phyloP scores from a whole-genome alignment of 306 rosid genomes.

The Vigna radiata region DNA sequence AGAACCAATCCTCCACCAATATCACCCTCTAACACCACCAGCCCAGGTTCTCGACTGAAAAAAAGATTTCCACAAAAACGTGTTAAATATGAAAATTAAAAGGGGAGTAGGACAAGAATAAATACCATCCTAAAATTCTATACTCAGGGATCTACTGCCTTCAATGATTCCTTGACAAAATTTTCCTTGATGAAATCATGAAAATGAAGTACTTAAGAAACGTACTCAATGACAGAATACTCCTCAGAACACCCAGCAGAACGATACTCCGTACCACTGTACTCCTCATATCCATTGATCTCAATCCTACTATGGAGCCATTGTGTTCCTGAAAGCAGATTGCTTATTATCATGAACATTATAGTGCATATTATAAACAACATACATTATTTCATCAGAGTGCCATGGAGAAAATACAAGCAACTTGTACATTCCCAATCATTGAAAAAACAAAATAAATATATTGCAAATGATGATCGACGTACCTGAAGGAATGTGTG shows the following conservation, averaged over 20 bases:
- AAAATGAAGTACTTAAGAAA: background rate
- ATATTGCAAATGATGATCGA: conserved; percentile 31
- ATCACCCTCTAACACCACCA: conserved; percentile 78
- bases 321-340: conserved; percentile 66
- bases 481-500: conserved; percentile 83
- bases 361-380: conserved; percentile 12
- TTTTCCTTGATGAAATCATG: conserved; percentile 6
- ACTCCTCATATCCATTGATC: conserved; percentile 88
- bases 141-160: conserved; percentile 25
- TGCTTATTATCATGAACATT: conserved; percentile 30
- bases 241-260: conserved; percentile 97
- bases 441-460: conserved; percentile 1
- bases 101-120: background rate
- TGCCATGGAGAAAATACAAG: background rate
- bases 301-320: conserved; percentile 95
- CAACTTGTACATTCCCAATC: conserved; percentile 20
- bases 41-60: conserved; percentile 69
- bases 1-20: conserved; percentile 90
- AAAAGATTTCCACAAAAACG: conserved; percentile 8
- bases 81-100: conserved; percentile 18
- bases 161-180: conserved; percentile 10
- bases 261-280: conserved; percentile 82
- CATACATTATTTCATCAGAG: conserved; percentile 20
- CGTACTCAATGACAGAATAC: conserved; percentile 75
- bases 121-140: background rate